Base-by-base conservation (phyloP, 345 rosid genomes). In the Lagerstroemia speciosa region DNA sequence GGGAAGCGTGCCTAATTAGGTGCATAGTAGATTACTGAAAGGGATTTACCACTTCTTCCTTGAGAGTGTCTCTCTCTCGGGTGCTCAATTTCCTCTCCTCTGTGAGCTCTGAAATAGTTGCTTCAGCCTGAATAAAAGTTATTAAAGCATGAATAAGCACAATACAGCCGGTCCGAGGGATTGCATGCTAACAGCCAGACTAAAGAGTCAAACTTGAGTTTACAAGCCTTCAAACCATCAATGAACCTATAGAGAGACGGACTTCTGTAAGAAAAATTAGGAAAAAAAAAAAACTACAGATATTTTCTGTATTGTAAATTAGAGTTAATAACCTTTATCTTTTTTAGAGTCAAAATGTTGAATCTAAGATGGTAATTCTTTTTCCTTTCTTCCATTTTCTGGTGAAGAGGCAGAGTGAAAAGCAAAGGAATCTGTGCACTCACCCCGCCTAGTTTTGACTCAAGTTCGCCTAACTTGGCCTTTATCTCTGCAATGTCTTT, bases 371-470 rank as follows among this genome's bases (percentile, higher is more conserved):
- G 29, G 5, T 1, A n/a, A 5, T 22, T 52, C 27, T 52, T 52
- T 52, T 52, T 41, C 46, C 2, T 2, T 1, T 22, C 22, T n/a
- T 22, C 10, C 14, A 2, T 41, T 41, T 2, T 8, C 46, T 9
- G 46, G 10, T 52, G 58, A 52, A 22, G 58, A 52, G 27, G 27
- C 26, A 52, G 58, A 52, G 11, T 24, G 58, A 52, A 57, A 57
- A 57, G 10, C 0, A 24, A 33, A 31, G 8, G 19, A 62, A 69
- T 29, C 12, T 45, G 61, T 9, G 61, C 60, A 71, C 86, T 74
- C 17, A 94, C 99, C 99, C 88, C 84, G 43, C 73, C 78, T 71
- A 94, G 74, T 82, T 88, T 89, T 67, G 84, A 78, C 71, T 88
- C 90, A 75, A 94, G 82, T 64, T 79, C 79, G 77, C 70, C 73